Percentiles rank a stretch among this genome's conserved stretches.
phyloP scores from a whole-genome alignment of 257 asterid species.

The Coffea canephora region DNA sequence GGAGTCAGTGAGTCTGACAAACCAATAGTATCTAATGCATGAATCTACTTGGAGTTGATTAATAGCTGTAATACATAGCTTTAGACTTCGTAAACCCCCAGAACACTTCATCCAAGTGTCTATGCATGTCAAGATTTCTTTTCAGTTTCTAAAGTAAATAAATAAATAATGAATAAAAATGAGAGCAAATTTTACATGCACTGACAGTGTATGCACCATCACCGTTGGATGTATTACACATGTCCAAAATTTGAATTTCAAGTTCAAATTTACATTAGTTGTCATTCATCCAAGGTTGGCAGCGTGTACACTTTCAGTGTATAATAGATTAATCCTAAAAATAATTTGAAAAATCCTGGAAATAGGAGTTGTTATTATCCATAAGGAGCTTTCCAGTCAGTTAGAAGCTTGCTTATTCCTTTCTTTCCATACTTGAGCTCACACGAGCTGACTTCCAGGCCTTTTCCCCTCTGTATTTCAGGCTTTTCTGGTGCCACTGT shows the following conservation, averaged over 20 bases:
- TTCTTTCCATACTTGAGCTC: background rate
- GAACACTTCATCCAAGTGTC: background rate
- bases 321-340: too few relatives aligned
- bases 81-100: background rate
- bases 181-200: too few relatives aligned
- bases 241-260: too few relatives aligned
- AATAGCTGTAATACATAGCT: background rate
- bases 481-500: background rate
- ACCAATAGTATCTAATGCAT: too few relatives aligned
- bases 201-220: too few relatives aligned
- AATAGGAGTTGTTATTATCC: background rate
- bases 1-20: background rate
- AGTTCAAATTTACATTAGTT: too few relatives aligned
- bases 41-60: background rate
- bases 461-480: background rate
- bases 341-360: too few relatives aligned
- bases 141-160: background rate
- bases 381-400: background rate
- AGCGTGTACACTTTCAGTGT: too few relatives aligned
- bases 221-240: too few relatives aligned
- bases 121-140: background rate
- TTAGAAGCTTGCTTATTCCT: background rate
- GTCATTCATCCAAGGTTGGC: too few relatives aligned
- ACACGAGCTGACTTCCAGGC: background rate
- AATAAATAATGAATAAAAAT: too few relatives aligned